A percentile compares a stretch with the other conserved stretches of the same genome.
These are phyloP conservation scores for Lagenaria siceraria DNA, from an alignment of 306 rosid species.

Conservation along the genomic window DNA sequence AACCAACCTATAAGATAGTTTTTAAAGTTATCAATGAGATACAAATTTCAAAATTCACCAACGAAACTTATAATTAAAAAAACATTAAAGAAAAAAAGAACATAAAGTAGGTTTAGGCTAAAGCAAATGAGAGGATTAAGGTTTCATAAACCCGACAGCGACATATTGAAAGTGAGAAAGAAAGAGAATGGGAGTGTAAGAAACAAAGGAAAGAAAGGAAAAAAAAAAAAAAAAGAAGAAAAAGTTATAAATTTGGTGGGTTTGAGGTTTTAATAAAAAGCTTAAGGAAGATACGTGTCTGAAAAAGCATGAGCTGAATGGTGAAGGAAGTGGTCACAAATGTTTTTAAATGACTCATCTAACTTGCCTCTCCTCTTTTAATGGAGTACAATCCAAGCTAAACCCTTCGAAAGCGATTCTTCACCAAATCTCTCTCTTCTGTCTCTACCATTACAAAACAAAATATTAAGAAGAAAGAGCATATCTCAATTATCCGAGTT, in stretches of 20 bases:
- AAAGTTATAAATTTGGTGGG: slow-evolving; percentile 13
- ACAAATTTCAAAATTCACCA: no score
- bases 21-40: no score
- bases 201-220: no score
- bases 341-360: neutral
- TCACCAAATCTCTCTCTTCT: neutral
- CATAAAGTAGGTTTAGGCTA: neutral
- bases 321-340: neutral
- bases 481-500: no score
- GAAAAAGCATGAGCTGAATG: neutral
- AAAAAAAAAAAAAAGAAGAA: no score
- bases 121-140: neutral
- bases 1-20: no score
- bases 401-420: slow-evolving; percentile 7
- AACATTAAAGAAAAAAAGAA: no score
- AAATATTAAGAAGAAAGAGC: no score
- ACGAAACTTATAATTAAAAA: no score
- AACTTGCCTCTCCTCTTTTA: slow-evolving; percentile 6
- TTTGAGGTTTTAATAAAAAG: slow-evolving; percentile 25
- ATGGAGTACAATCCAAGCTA: slow-evolving; percentile 38
- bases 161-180: neutral
- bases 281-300: slow-evolving; percentile 10
- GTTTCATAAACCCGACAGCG: neutral
- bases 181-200: neutral
- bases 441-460: no score